A percentile compares a stretch with the other conserved stretches of the same genome.
These are phyloP conservation scores for Paraphysoderma sedebokerense DNA, from an alignment of 371 early-diverging fungal species.

Conservation along the genomic window DNA sequence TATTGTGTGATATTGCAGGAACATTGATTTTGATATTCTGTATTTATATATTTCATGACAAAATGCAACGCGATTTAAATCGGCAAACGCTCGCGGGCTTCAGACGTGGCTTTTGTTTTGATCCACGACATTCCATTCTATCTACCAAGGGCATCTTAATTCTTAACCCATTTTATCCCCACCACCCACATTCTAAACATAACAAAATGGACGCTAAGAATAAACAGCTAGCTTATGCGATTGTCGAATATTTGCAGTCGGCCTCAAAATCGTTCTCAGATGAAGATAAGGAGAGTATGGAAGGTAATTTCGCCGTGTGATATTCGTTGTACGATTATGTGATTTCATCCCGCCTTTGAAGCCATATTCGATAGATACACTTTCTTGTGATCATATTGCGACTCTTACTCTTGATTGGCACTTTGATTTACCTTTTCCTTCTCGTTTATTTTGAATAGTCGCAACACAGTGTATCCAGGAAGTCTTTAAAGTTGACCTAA, in stretches of 20 bases:
- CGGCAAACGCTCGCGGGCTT: no score
- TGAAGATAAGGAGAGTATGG: constrained; percentile 71
- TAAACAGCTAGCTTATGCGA: constrained; percentile 67
- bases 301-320: constrained; percentile 34
- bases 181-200: no score
- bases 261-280: constrained; percentile 61
- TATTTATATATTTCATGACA: no score
- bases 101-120: no score
- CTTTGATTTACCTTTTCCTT: background rate
- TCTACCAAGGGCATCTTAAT: no score
- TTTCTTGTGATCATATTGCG: background rate
- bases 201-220: constrained; percentile 18
- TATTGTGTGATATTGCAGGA: no score
- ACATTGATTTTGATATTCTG: no score
- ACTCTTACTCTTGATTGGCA: background rate
- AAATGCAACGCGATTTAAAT: no score
- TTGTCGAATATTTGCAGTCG: constrained; percentile 71
- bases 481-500: constrained; percentile 69
- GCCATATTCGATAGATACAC: background rate
- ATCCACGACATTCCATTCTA: no score
- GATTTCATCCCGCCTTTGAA: background rate
- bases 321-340: background rate
- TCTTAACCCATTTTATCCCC: no score
- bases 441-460: no score
- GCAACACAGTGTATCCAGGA: constrained; percentile 90